These are phyloP conservation scores for Apiospora kogelbergensis DNA, from an alignment of 2,329 filamentous ascomycete species.

Conservation along the genomic window DNA sequence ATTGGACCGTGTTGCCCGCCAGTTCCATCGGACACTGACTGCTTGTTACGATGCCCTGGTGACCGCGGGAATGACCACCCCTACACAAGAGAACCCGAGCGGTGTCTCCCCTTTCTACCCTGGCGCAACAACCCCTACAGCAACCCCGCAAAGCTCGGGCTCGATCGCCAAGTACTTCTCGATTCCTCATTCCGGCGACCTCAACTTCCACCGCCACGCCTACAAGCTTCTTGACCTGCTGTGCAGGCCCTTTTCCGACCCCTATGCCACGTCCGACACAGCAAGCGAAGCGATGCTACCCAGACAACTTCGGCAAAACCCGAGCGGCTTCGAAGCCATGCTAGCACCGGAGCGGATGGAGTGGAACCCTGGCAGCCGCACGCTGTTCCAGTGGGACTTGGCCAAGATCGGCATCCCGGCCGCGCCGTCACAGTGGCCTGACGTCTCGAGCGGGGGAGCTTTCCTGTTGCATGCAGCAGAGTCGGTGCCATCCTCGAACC, in stretches of 20 bases:
- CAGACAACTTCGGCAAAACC: background rate
- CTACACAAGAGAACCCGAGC: background rate
- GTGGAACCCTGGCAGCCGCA: background rate
- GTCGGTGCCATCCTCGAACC: background rate
- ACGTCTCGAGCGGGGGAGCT: background rate
- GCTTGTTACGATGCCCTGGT: background rate
- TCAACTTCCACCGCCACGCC: background rate
- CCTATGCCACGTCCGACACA: background rate
- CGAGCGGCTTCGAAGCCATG: background rate
- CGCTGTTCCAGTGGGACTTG: background rate
- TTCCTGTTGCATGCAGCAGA: background rate
- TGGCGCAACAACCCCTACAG: background rate
- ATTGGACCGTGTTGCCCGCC: background rate
- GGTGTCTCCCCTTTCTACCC: background rate
- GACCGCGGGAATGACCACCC: background rate
- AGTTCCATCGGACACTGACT: background rate
- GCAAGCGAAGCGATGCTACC: background rate
- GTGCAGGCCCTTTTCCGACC: background rate
- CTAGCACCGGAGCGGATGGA: background rate
- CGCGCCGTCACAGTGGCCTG: background rate
- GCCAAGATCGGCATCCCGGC: background rate
- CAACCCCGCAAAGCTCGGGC: background rate
- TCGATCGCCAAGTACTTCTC: background rate
- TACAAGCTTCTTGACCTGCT: background rate
- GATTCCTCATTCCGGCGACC: background rate